A percentile compares a stretch with the other conserved stretches of the same genome.
These are phyloP conservation scores for Komagataella phaffii DNA, from an alignment of 805 yeast genomes.

Conservation along the genomic window DNA sequence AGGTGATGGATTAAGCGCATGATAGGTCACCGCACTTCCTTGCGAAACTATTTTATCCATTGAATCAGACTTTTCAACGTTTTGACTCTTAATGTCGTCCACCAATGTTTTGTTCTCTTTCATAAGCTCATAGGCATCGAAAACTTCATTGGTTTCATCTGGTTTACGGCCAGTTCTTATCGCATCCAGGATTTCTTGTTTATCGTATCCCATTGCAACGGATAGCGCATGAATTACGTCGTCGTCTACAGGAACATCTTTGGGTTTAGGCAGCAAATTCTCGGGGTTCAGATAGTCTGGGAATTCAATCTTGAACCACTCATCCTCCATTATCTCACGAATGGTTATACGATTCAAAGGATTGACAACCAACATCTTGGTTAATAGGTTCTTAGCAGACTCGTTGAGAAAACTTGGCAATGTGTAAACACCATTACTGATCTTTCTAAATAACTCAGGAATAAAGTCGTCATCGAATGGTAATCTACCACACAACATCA, in stretches of 20 bases:
- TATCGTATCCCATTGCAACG: constrained; percentile 80
- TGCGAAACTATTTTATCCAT: constrained; percentile 2
- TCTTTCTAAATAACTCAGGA: constrained; percentile 86
- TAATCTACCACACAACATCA: constrained; percentile 88
- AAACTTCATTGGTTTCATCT: constrained; percentile 54
- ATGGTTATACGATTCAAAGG: constrained; percentile 90
- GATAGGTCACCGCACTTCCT: constrained; percentile 13
- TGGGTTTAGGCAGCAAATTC: constrained; percentile 53
- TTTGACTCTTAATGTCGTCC: constrained; percentile 43
- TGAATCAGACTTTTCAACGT: constrained; percentile 3
- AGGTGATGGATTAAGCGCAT: constrained; percentile 32
- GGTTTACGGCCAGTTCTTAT: constrained; percentile 22
- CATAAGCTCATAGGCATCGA: constrained; percentile 77
- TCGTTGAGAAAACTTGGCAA: constrained; percentile 75
- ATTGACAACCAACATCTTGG: constrained; percentile 87
- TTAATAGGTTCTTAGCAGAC: constrained; percentile 74
- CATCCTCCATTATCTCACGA: constrained; percentile 84
- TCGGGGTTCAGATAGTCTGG: constrained; percentile 67
- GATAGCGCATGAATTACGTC: constrained; percentile 63
- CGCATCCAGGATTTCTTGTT: constrained; percentile 70
- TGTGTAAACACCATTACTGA: constrained; percentile 84
- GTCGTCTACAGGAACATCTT: constrained; percentile 42
- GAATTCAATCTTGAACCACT: constrained; percentile 78
- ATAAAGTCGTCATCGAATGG: constrained; percentile 96
- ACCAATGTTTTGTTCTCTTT: constrained; percentile 65